phyloP scores from a whole-genome alignment of 352 stramenopile species.

The Phytopythium cucurbitacearum region DNA sequence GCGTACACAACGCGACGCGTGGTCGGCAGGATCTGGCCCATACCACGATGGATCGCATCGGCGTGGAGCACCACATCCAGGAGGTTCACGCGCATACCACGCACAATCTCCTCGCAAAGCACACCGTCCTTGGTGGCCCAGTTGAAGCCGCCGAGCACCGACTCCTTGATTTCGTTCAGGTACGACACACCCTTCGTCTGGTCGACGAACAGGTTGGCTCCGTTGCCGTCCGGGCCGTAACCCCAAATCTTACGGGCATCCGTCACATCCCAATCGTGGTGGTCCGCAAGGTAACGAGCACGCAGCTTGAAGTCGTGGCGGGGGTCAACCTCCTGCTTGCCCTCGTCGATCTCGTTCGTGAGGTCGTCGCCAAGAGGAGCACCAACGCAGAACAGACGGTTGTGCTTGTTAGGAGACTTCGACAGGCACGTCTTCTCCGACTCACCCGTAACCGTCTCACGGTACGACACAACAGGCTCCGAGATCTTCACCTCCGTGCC shows the following conservation, averaged over 20 bases:
- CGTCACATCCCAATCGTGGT: slow-evolving; percentile 97
- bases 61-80: slow-evolving; percentile 99
- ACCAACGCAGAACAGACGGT: slow-evolving; percentile 98
- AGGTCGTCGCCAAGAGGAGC: slow-evolving; percentile 92
- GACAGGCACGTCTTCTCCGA: slow-evolving; percentile 96
- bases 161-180: slow-evolving; percentile 99
- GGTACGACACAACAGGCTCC: slow-evolving; percentile 99
- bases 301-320: slow-evolving; percentile 96
- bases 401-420: slow-evolving; percentile 99
- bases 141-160: slow-evolving; percentile 97
- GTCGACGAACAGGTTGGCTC: slow-evolving; percentile 98
- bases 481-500: slow-evolving; percentile 98
- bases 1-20: slow-evolving; percentile 98
- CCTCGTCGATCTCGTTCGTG: slow-evolving; percentile 96
- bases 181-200: slow-evolving; percentile 99
- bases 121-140: slow-evolving; percentile 98
- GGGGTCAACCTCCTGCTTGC: slow-evolving; percentile 88
- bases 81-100: slow-evolving; percentile 97
- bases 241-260: slow-evolving; percentile 99
- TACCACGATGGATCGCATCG: slow-evolving; percentile 99
- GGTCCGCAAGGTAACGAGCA: slow-evolving; percentile 96
- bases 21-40: slow-evolving; percentile 99
- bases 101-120: slow-evolving; percentile 97
- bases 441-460: slow-evolving; percentile 96
- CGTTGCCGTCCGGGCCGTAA: slow-evolving; percentile 98